Conservation (phyloP, 2,329 filamentous ascomycete species). For the Fusarium staphyleae region DNA sequence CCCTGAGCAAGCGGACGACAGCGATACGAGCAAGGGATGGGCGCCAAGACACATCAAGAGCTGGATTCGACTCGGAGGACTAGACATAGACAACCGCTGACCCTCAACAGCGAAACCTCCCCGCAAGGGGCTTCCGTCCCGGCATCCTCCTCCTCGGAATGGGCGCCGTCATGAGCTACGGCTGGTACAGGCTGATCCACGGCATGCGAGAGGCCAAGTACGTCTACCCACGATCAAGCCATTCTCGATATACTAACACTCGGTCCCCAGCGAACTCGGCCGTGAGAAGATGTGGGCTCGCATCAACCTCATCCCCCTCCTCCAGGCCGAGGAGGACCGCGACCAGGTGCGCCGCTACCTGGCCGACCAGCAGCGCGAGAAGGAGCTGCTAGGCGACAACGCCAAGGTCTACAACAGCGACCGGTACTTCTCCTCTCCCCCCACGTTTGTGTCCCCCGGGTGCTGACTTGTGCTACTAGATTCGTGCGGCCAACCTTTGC, state of each 20-base stretch:
- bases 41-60: background rate
- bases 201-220: slow-evolving; percentile 94
- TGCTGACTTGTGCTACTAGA: slow-evolving; percentile 51
- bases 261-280: slow-evolving; percentile 75
- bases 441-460: background rate
- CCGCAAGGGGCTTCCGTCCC: slow-evolving; percentile 88
- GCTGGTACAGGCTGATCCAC: slow-evolving; percentile 84
- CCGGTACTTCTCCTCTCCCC: slow-evolving; percentile 63
- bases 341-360: slow-evolving; percentile 88
- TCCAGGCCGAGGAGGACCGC: slow-evolving; percentile 96
- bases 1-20: background rate
- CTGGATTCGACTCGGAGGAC: background rate
- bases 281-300: slow-evolving; percentile 99
- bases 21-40: background rate
- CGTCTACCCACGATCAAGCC: slow-evolving; percentile 42
- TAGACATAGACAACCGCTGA: slow-evolving; percentile 10
- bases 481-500: slow-evolving; percentile 84
- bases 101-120: slow-evolving; percentile 82
- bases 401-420: slow-evolving; percentile 88
- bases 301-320: slow-evolving; percentile 90
- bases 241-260: slow-evolving; percentile 6
- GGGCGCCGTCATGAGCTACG: slow-evolving; percentile 82
- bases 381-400: slow-evolving; percentile 85
- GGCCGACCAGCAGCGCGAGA: slow-evolving; percentile 88
- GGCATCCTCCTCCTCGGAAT: slow-evolving; percentile 78